These are phyloP conservation scores for Mycena crocata DNA, from an alignment of 768 basidiomycete species.

Conservation along the genomic window DNA sequence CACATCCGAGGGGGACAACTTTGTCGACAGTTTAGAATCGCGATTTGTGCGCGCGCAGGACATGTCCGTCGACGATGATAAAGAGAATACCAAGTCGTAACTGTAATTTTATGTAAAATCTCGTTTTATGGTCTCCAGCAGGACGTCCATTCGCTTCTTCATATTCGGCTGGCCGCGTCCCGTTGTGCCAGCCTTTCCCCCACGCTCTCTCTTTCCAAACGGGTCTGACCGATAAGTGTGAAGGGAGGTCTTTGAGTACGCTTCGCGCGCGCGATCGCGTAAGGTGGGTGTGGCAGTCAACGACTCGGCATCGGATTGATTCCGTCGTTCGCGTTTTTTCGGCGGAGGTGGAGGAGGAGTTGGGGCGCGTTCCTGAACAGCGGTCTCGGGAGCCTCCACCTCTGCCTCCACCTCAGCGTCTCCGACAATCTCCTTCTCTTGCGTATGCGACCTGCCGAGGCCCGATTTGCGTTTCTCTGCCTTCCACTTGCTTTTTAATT, in stretches of 20 bases:
- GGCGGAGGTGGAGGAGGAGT: slow-evolving; percentile 19
- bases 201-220: slow-evolving; percentile 40
- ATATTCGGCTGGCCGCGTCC: slow-evolving; percentile 70
- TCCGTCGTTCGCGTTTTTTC: slow-evolving; percentile 27
- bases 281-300: slow-evolving; percentile 49
- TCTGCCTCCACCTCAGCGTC: slow-evolving; percentile 33
- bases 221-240: slow-evolving; percentile 68
- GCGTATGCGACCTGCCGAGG: slow-evolving; percentile 22
- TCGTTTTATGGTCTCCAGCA: slow-evolving; percentile 88
- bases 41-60: slow-evolving; percentile 63
- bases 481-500: slow-evolving; percentile 85
- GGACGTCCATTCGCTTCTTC: slow-evolving; percentile 87
- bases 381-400: slow-evolving; percentile 14
- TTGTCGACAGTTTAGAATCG: slow-evolving; percentile 61
- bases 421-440: slow-evolving; percentile 27
- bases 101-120: slow-evolving; percentile 46
- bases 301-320: slow-evolving; percentile 34
- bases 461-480: slow-evolving; percentile 69
- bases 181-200: slow-evolving; percentile 40
- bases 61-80: slow-evolving; percentile 69
- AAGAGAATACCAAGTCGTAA: slow-evolving; percentile 55
- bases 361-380: slow-evolving; percentile 12
- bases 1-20: slow-evolving; percentile 44
- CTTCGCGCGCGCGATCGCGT: slow-evolving; percentile 71
- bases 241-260: slow-evolving; percentile 69